Base-by-base conservation (phyloP, 257 asterid species). In the Solanum dulcamara region DNA sequence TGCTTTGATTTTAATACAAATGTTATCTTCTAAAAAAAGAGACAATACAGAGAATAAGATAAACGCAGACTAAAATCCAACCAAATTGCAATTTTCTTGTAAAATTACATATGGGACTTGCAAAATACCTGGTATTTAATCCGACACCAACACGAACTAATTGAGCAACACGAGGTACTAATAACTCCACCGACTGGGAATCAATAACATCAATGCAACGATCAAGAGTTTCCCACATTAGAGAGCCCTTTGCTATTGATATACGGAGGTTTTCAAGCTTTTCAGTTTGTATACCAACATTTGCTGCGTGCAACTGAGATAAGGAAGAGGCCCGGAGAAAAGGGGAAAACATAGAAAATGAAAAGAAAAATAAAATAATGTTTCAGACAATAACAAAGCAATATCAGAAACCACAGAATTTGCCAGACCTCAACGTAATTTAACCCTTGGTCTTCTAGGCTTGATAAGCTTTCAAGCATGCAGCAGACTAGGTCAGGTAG, bases 191-290 rank as follows among this genome's bases (percentile, higher is more conserved):
- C 28, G 98, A 94, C 64, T 84, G 90, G 81, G 94, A 89, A 93
- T 96, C 99, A 70, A 94, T 93, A 22, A 93, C 94, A 84, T 95
- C 98, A 70, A 96, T 92, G 89, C 99, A 96, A 87, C 96, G 87
- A 81, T 96, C 98, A 88, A 96, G 97, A 89, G 98, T 94, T 94
- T 94, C 98, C 99, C 99, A 96, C 99, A 96, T 96, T 83, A 97
- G 98, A 87, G 99, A 96, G 83, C 98, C 93, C 88, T 87, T 94
- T 85, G 99, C 98, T 14, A 95, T 95, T 83, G 99, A 96, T 83
- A 96, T 92, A 55, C 98, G 93, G 91, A 96, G 87, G 90, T 92
- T 94, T 42, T 96, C 99, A 50, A 96, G 96, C 90, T 96, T 96
- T 87, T 96, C 98, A 81, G 98, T 89, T 87, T 96, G 98, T 87